Evolutionary conservation across 2,329 filamentous ascomycete species (phyloP), one percentile per base, ranked within the genome.

Genomic region (Beauveria scarabaeidicola): DNA sequence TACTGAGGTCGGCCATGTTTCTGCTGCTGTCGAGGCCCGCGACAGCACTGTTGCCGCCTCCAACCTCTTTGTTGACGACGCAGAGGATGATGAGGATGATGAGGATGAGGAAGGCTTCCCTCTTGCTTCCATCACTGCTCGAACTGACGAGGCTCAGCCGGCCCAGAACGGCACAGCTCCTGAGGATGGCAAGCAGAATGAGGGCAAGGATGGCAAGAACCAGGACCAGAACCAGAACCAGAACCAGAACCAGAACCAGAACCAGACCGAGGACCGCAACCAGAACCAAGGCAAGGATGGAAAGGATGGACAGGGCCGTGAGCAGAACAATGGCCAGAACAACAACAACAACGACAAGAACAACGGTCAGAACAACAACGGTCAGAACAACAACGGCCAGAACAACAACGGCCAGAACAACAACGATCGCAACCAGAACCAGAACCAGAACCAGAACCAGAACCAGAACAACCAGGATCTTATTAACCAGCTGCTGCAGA

Each of bases 401-500:
- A 58, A 61, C 6, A 46, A 61, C 5, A 43, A 60, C 29, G 32
- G 60, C 19, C 52, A 58, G 8, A 8, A 56, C 4, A 58, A 53
- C 25, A 52, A 59, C 50, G 29, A 58, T 23, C 48, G 59, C 47
- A 50, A 61, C 25, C 48, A 56, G 32, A 59, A 62, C 56, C n/a
- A 61, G n/a, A 53, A 61, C 25, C 40, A 59, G 9, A 54, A 58
- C 53, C 58, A 62, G 41, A 52, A 61, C 48, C 43, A 63, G 25
- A 57, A 61, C 48, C 70, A 61, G 65, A 69, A 63, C 63, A 68
- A 60, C 50, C 63, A 52, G 23, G 54, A 61, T 52, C 44, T 60
- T 41, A 52, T 60, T 58, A 54, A 63, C 52, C 55, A 58, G 55
- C 61, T 63, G 43, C 46, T 62, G 50, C 50, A 59, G 38, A 61